phyloP scores from a whole-genome alignment of 2,329 filamentous ascomycete genomes.

The Aspergillus ruber region DNA sequence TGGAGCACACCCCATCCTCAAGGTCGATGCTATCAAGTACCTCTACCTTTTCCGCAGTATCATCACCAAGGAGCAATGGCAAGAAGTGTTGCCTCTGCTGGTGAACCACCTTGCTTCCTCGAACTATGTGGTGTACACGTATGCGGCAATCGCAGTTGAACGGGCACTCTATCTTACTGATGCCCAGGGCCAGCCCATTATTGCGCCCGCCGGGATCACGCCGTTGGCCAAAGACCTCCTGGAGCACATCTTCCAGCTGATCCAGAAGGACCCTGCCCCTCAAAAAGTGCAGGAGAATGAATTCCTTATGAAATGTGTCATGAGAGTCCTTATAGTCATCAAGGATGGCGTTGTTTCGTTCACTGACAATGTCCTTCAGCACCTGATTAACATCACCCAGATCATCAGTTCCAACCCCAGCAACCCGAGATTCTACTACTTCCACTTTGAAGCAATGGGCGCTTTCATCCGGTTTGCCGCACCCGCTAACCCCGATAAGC shows the following conservation, averaged over 20 bases:
- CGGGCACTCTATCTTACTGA: conserved; percentile 79
- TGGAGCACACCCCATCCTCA: conserved; percentile 73
- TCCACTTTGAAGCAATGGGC: conserved; percentile 90
- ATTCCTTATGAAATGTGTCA: conserved; percentile 96
- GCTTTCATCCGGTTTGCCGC: conserved; percentile 75
- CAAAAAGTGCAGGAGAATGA: conserved; percentile 98
- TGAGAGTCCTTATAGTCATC: conserved; percentile 93
- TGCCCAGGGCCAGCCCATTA: conserved; percentile 67
- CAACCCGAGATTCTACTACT: conserved; percentile 98
- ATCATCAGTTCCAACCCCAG: conserved; percentile 92
- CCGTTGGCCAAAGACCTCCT: conserved; percentile 80
- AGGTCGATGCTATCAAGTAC: conserved; percentile 97
- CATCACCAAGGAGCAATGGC: conserved; percentile 86
- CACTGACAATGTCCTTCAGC: conserved; percentile 69
- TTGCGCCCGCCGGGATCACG: conserved; percentile 70
- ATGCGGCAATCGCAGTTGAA: conserved; percentile 94
- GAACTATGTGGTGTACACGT: conserved; percentile 96
- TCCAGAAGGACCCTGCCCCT: conserved; percentile 75
- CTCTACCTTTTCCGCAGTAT: conserved; percentile 95
- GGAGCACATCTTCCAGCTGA: conserved; percentile 81
- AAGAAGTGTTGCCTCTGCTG: conserved; percentile 77
- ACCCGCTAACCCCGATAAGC: conserved; percentile 60
- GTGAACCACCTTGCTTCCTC: conserved; percentile 84
- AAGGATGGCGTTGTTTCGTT: conserved; percentile 71
- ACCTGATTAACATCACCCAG: conserved; percentile 81